Base-by-base conservation (phyloP, 2,329 filamentous ascomycete species). In the Alternaria rosae region DNA sequence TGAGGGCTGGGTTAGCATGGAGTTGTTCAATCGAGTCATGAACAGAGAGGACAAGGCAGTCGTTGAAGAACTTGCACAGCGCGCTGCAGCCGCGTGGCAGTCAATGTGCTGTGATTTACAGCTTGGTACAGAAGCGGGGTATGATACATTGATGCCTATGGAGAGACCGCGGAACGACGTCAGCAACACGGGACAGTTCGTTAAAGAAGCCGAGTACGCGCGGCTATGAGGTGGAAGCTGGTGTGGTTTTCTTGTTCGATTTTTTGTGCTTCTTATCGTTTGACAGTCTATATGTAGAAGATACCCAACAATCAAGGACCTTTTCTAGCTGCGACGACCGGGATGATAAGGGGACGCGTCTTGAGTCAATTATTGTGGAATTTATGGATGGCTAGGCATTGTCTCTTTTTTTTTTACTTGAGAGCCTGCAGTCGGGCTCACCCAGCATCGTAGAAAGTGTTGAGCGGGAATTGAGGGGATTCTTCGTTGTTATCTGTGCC, bases 1-100 rank as follows among this genome's bases (percentile, higher is more conserved):
- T 67, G 80, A 87, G 56, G 91, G 91, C 3, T 92, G 89, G 87
- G 83, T 92, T 48, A 91, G 88, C 70, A 85, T 91, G 67, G 91
- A 93, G 80, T 78, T 93, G 15, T 93, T 92, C 74, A 87, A 88
- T 69, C 79, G 85, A 32, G 83, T 83, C 25, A 86, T 91, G 82
- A 80, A 83, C 2, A 85, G 89, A 60, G 73, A 79, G 10, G 84
- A 83, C 10, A 78, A 85, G 0, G 78, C 76, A 0, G 83, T 86
- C 12, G 88, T 89, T 0, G 85, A 83, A 72, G 82, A 84, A 59
- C 82, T 88, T 79, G 87, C 87, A 2, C 69, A 67, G 44, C 79
- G 87, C 32, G 87, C 85, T 0, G 81, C 80, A 5, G 73, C 73
- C 26, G 80, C 84, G 12, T 89, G 86, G 86, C 72, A 80, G 65